These are phyloP conservation scores for Clonostachys byssicola DNA, from an alignment of 2,329 filamentous ascomycete species.

Conservation along the genomic window DNA sequence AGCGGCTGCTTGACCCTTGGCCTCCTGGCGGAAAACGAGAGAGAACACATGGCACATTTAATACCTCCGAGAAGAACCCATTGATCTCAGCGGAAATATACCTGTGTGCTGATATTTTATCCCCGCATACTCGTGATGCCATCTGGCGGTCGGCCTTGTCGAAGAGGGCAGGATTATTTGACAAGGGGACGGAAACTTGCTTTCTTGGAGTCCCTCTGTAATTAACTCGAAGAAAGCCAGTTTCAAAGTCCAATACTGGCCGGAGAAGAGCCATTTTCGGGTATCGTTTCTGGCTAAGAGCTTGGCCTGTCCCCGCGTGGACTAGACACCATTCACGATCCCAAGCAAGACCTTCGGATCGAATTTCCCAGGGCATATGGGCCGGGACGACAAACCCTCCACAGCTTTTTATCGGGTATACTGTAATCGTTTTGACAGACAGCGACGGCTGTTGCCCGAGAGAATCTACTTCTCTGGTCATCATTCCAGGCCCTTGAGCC, in stretches of 20 bases:
- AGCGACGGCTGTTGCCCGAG: slow-evolving; percentile 5
- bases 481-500: not conserved
- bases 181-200: slow-evolving; percentile 55
- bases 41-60: slow-evolving; percentile 77
- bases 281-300: slow-evolving; percentile 83
- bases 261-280: slow-evolving; percentile 82
- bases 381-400: slow-evolving; percentile 69
- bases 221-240: slow-evolving; percentile 60
- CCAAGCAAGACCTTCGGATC: slow-evolving; percentile 81
- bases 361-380: slow-evolving; percentile 68
- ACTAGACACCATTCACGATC: slow-evolving; percentile 96
- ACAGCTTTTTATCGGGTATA: slow-evolving; percentile 96
- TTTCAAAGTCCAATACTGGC: slow-evolving; percentile 67
- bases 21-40: slow-evolving; percentile 76
- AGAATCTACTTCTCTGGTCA: not conserved
- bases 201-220: not conserved
- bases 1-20: slow-evolving; percentile 54
- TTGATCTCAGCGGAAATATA: slow-evolving; percentile 67
- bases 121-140: slow-evolving; percentile 76
- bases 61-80: slow-evolving; percentile 69
- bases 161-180: slow-evolving; percentile 59
- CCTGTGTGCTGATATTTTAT: slow-evolving; percentile 64
- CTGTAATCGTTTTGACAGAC: slow-evolving; percentile 57
- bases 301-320: slow-evolving; percentile 78
- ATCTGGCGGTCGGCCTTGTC: slow-evolving; percentile 30